A percentile compares a stretch with the other conserved stretches of the same genome.
These are phyloP conservation scores for Trematosphaeria pertusa DNA, from an alignment of 2,329 filamentous ascomycete genomes.

Conservation along the genomic window DNA sequence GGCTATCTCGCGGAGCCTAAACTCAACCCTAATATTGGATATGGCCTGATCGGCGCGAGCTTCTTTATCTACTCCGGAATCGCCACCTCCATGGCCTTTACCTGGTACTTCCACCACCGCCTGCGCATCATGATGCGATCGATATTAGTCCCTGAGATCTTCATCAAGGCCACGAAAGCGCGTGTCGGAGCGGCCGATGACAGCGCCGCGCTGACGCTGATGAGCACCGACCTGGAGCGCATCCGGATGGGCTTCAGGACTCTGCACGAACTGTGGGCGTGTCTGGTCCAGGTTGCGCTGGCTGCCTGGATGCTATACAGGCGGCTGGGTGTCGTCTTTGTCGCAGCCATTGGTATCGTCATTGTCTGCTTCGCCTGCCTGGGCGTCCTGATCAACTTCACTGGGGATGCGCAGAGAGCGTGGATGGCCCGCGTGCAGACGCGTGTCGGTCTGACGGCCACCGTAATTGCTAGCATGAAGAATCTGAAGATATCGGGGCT, in stretches of 20 bases:
- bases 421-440: conserved; percentile 38
- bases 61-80: conserved; percentile 17
- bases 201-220: conserved; percentile 24
- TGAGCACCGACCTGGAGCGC: conserved; percentile 35
- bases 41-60: conserved; percentile 21
- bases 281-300: conserved; percentile 16
- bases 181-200: conserved; percentile 10
- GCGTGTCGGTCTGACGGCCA: conserved; percentile 35
- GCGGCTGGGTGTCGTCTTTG: conserved; percentile 28
- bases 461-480: conserved; percentile 48
- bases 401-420: conserved; percentile 27
- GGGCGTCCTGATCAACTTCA: conserved; percentile 26
- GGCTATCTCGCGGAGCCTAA: conserved; percentile 17
- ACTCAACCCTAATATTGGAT: conserved; percentile 19
- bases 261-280: conserved; percentile 32
- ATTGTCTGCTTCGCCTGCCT: conserved; percentile 26
- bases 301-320: conserved; percentile 25
- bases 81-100: conserved; percentile 6
- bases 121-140: conserved; percentile 14
- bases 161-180: conserved; percentile 14
- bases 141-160: conserved; percentile 16
- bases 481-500: conserved; percentile 51
- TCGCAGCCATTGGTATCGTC: conserved; percentile 28
- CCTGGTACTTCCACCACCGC: conserved; percentile 18
- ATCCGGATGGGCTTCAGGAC: conserved; percentile 19